Evolutionary conservation across 1,284 basidiomycete species (phyloP).

Genomic region (Sphaerobolus stellatus): DNA sequence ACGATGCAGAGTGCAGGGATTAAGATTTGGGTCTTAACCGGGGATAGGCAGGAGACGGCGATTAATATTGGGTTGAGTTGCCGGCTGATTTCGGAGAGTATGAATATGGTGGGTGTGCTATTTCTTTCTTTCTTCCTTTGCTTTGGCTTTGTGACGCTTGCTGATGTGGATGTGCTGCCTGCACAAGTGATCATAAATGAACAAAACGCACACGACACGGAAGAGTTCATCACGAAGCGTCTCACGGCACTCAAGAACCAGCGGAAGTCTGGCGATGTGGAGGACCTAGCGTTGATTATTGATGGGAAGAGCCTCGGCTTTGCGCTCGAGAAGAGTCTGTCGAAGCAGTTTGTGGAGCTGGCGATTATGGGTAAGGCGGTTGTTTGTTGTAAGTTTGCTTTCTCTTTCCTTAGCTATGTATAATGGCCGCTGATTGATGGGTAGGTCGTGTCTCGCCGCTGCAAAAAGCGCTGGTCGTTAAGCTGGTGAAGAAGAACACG

Average conservation of each 20-base stretch:
- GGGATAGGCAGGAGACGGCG: conserved; percentile 97
- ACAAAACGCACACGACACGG: conserved; percentile 77
- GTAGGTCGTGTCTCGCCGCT: conserved; percentile 94
- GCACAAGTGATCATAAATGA: conserved; percentile 98
- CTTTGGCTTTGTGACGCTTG: no score
- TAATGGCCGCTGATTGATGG: conserved; percentile 7
- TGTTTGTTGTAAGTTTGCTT: conserved; percentile 77
- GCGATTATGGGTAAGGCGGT: conserved; percentile 98
- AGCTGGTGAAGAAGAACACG: conserved; percentile 96
- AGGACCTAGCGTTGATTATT: conserved; percentile 94
- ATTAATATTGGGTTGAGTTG: conserved; percentile 99
- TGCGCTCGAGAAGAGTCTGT: conserved; percentile 91
- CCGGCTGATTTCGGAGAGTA: conserved; percentile 94
- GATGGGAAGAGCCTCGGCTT: conserved; percentile 94
- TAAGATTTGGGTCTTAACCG: conserved; percentile 99
- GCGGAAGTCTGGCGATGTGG: conserved; percentile 84
- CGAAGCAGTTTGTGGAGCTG: conserved; percentile 89
- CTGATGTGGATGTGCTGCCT: no score
- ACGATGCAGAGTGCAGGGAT: conserved; percentile 97
- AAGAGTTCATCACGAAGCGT: conserved; percentile 85
- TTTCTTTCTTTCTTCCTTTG: no score
- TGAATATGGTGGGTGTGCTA: conserved; percentile 95
- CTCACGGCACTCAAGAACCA: conserved; percentile 92
- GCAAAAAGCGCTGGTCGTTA: conserved; percentile 97
- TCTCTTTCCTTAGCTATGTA: background rate